Evolutionary conservation across 176 grass and related monocot genomes (phyloP).

Genomic region (barley (Hordeum vulgare)): MorexV3_pseudomolecules_assembly NC_058524.1:517855664-517856163

Average conservation of each 20-base stretch:
- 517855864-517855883: slow-evolving; percentile 78
- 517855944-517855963: slow-evolving; percentile 8
- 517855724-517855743: slow-evolving; percentile 44
- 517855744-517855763: slow-evolving; percentile 52
- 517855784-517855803: slow-evolving; percentile 61
- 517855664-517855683: background rate
- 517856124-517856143: background rate
- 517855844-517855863: slow-evolving; percentile 96
- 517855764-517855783: slow-evolving; percentile 56
- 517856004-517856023: slow-evolving; percentile 95
- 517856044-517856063: slow-evolving; percentile 29
- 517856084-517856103: slow-evolving; percentile 32
- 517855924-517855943: background rate
- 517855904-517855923: background rate
- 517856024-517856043: slow-evolving; percentile 50
- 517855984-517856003: slow-evolving; percentile 89
- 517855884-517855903: slow-evolving; percentile 69
- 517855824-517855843: slow-evolving; percentile 74
- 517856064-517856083: slow-evolving; percentile 29
- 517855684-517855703: background rate
- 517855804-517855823: slow-evolving; percentile 97
- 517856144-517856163: background rate
- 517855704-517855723: slow-evolving; percentile 18
- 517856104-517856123: slow-evolving; percentile 48
- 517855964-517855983: slow-evolving; percentile 39